Conservation (phyloP, 805 yeast species). For the Starmerella stellata region DNA sequence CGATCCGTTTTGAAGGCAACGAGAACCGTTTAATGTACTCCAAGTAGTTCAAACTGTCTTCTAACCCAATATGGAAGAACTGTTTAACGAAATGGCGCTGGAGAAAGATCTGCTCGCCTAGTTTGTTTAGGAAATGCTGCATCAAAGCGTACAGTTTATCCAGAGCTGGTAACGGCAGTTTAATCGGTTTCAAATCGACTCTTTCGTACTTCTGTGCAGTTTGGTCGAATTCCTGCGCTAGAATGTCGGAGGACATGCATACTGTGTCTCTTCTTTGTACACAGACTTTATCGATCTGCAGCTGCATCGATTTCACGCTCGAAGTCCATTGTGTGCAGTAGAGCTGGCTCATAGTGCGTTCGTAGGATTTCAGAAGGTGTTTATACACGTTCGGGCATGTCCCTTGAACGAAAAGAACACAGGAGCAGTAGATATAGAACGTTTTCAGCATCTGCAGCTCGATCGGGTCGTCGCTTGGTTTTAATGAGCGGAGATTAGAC, state of each 20-base stretch:
- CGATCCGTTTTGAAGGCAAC: conserved; percentile 1
- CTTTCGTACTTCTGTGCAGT: neutral
- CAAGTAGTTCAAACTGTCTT: conserved; percentile 23
- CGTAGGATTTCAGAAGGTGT: conserved; percentile 29
- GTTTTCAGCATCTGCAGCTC: conserved; percentile 16
- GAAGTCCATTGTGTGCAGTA: conserved; percentile 24
- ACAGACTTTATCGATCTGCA: conserved; percentile 7
- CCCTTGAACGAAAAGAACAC: conserved; percentile 41
- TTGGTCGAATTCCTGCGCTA: neutral
- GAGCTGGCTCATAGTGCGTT: conserved; percentile 21
- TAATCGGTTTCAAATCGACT: neutral
- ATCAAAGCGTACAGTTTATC: conserved; percentile 1
- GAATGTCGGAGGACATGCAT: neutral
- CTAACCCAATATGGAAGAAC: conserved; percentile 31
- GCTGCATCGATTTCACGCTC: conserved; percentile 21
- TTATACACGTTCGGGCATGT: conserved; percentile 33
- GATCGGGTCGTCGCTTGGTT: conserved; percentile 4
- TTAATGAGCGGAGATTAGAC: conserved; percentile 24
- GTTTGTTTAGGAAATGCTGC: conserved; percentile 4
- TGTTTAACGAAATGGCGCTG: conserved; percentile 34
- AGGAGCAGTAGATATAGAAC: conserved; percentile 28
- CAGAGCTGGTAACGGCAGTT: neutral
- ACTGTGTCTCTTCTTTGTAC: neutral
- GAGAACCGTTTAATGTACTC: conserved; percentile 1
- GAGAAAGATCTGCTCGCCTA: conserved; percentile 14